phyloP scores from a whole-genome alignment of 2,329 filamentous ascomycete genomes.

The Knoxdaviesia proteae region DNA sequence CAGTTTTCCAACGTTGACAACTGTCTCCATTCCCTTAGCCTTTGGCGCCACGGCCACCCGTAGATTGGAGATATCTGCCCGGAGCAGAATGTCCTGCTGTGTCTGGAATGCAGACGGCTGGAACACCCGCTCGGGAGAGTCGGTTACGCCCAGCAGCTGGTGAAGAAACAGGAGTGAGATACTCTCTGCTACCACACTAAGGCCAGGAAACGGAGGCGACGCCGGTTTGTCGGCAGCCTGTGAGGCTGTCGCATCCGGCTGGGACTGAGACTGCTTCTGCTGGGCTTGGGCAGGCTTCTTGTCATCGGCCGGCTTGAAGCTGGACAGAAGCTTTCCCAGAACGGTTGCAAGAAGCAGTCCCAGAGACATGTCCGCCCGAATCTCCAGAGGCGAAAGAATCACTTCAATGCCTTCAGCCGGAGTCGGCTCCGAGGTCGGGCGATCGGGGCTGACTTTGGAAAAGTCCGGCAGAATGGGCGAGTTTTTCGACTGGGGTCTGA shows the following conservation, averaged over 20 bases:
- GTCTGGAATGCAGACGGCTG: slow-evolving; percentile 19
- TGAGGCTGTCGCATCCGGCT: background rate
- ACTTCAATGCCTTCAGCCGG: slow-evolving; percentile 23
- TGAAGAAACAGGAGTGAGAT: slow-evolving; percentile 36
- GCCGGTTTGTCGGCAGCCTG: slow-evolving; percentile 1
- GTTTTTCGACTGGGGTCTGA: too few relatives aligned
- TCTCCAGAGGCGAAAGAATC: slow-evolving; percentile 25
- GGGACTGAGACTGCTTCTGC: slow-evolving; percentile 1
- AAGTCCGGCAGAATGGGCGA: too few relatives aligned
- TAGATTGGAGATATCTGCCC: slow-evolving; percentile 16
- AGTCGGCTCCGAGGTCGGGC: background rate
- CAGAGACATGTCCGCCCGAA: slow-evolving; percentile 35
- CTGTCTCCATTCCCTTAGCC: slow-evolving; percentile 8
- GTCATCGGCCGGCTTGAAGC: slow-evolving; percentile 12
- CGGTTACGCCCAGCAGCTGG: slow-evolving; percentile 28
- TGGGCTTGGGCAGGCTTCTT: background rate
- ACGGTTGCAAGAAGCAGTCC: slow-evolving; percentile 33
- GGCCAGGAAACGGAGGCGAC: slow-evolving; percentile 11
- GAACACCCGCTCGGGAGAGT: slow-evolving; percentile 24
- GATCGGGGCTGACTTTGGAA: too few relatives aligned
- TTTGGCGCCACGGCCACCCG: background rate
- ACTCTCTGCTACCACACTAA: slow-evolving; percentile 25
- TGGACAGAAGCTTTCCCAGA: slow-evolving; percentile 24
- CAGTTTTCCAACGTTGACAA: slow-evolving; percentile 16
- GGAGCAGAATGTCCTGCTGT: slow-evolving; percentile 29